Conservation (phyloP, 805 yeast genomes). For the Monosporozyma yasuniensis region DNA sequence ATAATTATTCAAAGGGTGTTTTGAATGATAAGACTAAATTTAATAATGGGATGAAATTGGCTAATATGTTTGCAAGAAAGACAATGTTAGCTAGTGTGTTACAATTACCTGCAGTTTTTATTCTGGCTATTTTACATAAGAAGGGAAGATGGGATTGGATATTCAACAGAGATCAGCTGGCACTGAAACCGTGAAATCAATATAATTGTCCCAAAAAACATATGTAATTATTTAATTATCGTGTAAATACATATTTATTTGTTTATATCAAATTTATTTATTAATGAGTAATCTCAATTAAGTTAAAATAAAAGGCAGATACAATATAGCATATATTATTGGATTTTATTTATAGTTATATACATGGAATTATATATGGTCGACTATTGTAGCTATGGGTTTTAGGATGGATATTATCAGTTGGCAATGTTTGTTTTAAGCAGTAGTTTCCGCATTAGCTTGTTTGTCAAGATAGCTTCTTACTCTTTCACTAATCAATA, state of each 20-base stretch:
- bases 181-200: not conserved
- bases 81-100: slow-evolving; percentile 91
- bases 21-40: slow-evolving; percentile 29
- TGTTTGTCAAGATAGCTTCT: slow-evolving; percentile 29
- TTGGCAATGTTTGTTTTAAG: no score
- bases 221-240: not conserved
- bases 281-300: not conserved
- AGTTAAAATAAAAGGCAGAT: slow-evolving; percentile 12
- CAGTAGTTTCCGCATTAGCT: slow-evolving; percentile 3
- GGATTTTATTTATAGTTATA: not conserved
- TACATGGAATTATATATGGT: not conserved
- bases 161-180: slow-evolving; percentile 7
- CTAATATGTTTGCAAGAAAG: slow-evolving; percentile 67
- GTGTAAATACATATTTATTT: not conserved
- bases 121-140: slow-evolving; percentile 90
- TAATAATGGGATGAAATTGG: slow-evolving; percentile 48
- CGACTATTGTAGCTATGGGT: not conserved
- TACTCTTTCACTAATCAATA: slow-evolving; percentile 37
- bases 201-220: not conserved
- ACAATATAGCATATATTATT: not conserved
- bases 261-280: not conserved
- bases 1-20: slow-evolving; percentile 40
- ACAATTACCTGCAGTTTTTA: slow-evolving; percentile 84
- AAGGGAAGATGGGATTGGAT: slow-evolving; percentile 89
- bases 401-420: not conserved